These are phyloP conservation scores for Zoysia japonica DNA, from an alignment of 176 grass and related monocot genomes.

Conservation along the genomic window DNA sequence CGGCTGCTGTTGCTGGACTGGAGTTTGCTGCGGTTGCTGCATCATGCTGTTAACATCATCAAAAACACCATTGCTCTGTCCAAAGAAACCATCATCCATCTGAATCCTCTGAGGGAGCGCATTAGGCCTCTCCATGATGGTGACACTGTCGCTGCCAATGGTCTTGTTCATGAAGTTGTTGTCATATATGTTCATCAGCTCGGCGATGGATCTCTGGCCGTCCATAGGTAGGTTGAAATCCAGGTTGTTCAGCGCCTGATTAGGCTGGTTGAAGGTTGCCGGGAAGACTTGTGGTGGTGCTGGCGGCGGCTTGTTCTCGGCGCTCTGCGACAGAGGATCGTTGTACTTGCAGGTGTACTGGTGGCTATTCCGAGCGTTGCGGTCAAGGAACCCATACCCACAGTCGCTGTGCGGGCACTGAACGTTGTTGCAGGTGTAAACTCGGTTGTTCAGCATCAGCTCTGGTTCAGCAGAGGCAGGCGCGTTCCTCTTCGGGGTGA, in stretches of 20 bases:
- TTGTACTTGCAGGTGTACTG: conserved; percentile 76
- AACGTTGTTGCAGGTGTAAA: conserved; percentile 78
- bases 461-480: conserved; percentile 31
- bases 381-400: conserved; percentile 71
- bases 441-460: conserved; percentile 56
- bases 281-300: conserved; percentile 53
- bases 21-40: conserved; percentile 45
- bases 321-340: conserved; percentile 32
- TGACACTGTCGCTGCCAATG: conserved; percentile 41
- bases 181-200: conserved; percentile 92
- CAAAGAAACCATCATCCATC: conserved; percentile 66
- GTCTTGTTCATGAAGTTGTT: conserved; percentile 53
- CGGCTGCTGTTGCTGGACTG: background rate
- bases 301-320: conserved; percentile 59
- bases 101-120: conserved; percentile 41
- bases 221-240: conserved; percentile 66
- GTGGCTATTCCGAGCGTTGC: conserved; percentile 69
- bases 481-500: conserved; percentile 68
- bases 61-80: conserved; percentile 54
- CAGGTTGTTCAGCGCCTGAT: conserved; percentile 42
- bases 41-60: conserved; percentile 67
- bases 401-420: conserved; percentile 66
- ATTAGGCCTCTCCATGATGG: conserved; percentile 55
- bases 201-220: conserved; percentile 62
- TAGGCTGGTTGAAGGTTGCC: conserved; percentile 44